These are phyloP conservation scores for Escovopsis weberi DNA, from an alignment of 2,329 filamentous ascomycete genomes.

Conservation along the genomic window DNA sequence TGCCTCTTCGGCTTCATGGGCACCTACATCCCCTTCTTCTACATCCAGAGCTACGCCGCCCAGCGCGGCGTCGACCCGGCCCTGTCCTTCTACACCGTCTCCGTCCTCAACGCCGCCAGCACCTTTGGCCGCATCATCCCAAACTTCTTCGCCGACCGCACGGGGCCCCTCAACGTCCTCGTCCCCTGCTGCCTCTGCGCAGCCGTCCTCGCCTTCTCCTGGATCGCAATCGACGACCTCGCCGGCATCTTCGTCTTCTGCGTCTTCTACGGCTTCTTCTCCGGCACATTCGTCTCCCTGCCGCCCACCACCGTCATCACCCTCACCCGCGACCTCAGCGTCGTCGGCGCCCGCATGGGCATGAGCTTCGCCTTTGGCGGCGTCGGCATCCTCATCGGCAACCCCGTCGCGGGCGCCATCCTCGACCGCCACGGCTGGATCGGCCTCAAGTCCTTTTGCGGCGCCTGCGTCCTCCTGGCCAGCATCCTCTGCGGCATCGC, in stretches of 20 bases:
- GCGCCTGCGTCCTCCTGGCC: too few species aligned
- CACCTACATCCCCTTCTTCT: constrained; percentile 35
- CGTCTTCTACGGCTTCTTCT: constrained; percentile 30
- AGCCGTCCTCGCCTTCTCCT: constrained; percentile 23
- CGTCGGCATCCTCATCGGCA: constrained; percentile 35
- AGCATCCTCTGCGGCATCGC: too few species aligned
- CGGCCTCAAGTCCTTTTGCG: too few species aligned
- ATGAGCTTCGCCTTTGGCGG: constrained; percentile 16
- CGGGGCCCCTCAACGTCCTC: constrained; percentile 26
- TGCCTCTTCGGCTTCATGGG: constrained; percentile 27
- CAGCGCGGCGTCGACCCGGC: constrained; percentile 21
- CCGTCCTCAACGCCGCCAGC: constrained; percentile 30
- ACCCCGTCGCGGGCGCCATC: constrained; percentile 26
- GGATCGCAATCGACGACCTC: constrained; percentile 22
- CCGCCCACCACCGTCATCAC: constrained; percentile 25
- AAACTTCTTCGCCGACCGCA: constrained; percentile 27
- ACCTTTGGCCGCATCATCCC: constrained; percentile 31
- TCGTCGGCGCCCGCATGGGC: constrained; percentile 21
- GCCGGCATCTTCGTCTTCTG: constrained; percentile 25
- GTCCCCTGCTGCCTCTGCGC: constrained; percentile 18
- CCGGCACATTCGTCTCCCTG: constrained; percentile 29
- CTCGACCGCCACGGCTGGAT: not conserved
- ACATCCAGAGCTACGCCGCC: constrained; percentile 27
- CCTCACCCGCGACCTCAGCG: constrained; percentile 21
- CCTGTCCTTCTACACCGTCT: constrained; percentile 27